Conservation (phyloP, 2,329 filamentous ascomycete genomes). For the Cryphonectria radicalis region DNA sequence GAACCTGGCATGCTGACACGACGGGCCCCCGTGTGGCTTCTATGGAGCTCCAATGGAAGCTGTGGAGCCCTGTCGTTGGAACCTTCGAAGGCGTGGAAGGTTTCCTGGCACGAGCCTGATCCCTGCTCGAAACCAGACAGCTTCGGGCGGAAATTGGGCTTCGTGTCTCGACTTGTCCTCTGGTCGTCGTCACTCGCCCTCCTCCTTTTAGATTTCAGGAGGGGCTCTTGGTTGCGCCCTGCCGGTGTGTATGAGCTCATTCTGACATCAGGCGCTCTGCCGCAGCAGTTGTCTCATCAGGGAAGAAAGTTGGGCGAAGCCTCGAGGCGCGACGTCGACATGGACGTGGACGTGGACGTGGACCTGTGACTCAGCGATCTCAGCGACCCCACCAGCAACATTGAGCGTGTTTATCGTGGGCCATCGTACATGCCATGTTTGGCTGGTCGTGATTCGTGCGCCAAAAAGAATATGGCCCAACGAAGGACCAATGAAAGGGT, state of each 20-base stretch:
- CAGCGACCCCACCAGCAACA: neutral
- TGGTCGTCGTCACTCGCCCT: constrained; percentile 16
- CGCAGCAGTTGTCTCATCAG: neutral
- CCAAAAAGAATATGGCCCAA: neutral
- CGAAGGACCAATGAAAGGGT: neutral
- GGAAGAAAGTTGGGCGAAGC: neutral
- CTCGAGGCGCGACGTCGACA: neutral
- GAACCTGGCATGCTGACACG: constrained; percentile 11
- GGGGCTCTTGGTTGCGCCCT: constrained; percentile 16
- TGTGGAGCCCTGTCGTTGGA: constrained; percentile 28
- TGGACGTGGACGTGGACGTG: neutral
- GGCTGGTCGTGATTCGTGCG: neutral
- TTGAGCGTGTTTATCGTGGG: neutral
- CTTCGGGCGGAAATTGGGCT: constrained; percentile 29
- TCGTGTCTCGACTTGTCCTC: constrained; percentile 19
- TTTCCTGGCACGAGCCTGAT: constrained; percentile 10
- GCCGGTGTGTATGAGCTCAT: neutral
- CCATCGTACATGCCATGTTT: neutral
- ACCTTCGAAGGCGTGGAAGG: constrained; percentile 23
- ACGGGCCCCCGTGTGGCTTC: constrained; percentile 17
- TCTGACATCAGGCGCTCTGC: constrained; percentile 9
- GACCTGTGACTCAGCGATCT: neutral
- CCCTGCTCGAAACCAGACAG: constrained; percentile 24
- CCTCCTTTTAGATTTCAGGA: constrained; percentile 27
- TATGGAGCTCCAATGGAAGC: constrained; percentile 29